These are phyloP conservation scores for Gentiana straminea DNA, from an alignment of 257 asterid genomes.

Conservation along the genomic window DNA sequence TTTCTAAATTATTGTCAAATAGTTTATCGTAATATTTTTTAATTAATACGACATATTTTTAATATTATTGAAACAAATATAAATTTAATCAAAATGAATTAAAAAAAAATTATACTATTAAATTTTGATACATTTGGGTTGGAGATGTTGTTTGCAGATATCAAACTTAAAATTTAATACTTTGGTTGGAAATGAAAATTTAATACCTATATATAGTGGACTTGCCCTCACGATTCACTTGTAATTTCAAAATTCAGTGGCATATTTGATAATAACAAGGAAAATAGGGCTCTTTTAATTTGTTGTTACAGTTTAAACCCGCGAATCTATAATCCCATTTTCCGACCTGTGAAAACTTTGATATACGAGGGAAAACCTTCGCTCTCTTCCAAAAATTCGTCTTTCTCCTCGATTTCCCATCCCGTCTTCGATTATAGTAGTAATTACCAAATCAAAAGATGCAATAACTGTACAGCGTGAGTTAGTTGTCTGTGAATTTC, in stretches of 20 bases:
- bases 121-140: too few relatives aligned
- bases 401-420: not conserved
- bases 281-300: slow-evolving; percentile 1
- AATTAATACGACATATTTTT: too few relatives aligned
- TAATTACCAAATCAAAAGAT: not conserved
- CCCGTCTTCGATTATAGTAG: not conserved
- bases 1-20: too few relatives aligned
- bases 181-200: too few relatives aligned
- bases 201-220: too few relatives aligned
- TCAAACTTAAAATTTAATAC: too few relatives aligned
- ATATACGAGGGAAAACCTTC: not conserved
- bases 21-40: too few relatives aligned
- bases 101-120: too few relatives aligned
- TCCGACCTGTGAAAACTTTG: not conserved
- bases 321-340: slow-evolving; percentile 5
- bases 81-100: too few relatives aligned
- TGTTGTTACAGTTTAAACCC: slow-evolving; percentile 13
- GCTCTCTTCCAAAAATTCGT: not conserved
- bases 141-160: too few relatives aligned
- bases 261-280: slow-evolving; percentile 20
- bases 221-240: not conserved
- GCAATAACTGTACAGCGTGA: not conserved
- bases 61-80: too few relatives aligned
- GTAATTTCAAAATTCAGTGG: slow-evolving; percentile 20
- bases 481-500: slow-evolving; percentile 2